Evolutionary conservation across 2,329 filamentous ascomycete species (phyloP).

Genomic region (Escovopsis sp.): DNA sequence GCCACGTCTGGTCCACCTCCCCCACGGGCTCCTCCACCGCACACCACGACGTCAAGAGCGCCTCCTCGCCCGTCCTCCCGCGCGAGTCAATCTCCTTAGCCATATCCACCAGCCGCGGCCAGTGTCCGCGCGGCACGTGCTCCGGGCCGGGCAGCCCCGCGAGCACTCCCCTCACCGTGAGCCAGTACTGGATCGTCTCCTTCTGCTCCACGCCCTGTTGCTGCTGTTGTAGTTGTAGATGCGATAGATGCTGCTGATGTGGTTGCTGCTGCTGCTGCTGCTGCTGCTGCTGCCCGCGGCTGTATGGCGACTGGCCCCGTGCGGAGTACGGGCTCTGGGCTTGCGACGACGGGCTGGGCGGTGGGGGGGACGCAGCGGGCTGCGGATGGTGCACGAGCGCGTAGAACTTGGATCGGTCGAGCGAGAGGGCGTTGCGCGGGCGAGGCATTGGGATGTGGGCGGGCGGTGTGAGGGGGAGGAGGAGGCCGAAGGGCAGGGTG

Average conservation of each 20-base stretch:
- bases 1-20: background rate
- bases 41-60: constrained; percentile 6
- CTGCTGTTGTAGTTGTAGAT: background rate
- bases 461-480: background rate
- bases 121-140: constrained; percentile 6
- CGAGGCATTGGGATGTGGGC: background rate
- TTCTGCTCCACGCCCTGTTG: background rate
- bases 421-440: background rate
- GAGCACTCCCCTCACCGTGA: constrained; percentile 4
- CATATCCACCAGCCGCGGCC: constrained; percentile 6
- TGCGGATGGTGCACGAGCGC: background rate
- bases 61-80: background rate
- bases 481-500: background rate
- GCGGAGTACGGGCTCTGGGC: too few relatives aligned
- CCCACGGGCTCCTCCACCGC: constrained; percentile 1
- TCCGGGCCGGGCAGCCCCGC: constrained; percentile 2
- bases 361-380: background rate
- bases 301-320: too few relatives aligned
- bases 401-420: constrained; percentile 2
- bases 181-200: constrained; percentile 7
- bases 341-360: background rate
- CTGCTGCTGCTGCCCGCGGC: too few relatives aligned
- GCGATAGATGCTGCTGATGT: background rate
- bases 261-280: too few relatives aligned
- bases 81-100: constrained; percentile 1